Conservation (phyloP, 164 flowering plant genomes). For the Umbilicus rupestris region DNA sequence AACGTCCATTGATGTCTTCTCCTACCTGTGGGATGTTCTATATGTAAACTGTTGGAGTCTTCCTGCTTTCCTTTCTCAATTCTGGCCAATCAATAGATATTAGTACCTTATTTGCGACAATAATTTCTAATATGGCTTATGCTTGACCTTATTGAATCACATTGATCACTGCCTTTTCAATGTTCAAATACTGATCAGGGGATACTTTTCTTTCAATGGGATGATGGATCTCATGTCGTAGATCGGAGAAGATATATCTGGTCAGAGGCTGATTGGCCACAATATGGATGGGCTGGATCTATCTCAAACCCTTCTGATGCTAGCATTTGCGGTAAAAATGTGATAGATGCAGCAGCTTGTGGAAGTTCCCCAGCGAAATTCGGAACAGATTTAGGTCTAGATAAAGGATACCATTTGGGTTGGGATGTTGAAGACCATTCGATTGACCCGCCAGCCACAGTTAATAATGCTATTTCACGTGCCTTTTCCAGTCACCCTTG, state of each 20-base stretch:
- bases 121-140: not conserved
- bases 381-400: constrained; percentile 52
- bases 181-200: constrained; percentile 45
- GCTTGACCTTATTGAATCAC: not conserved
- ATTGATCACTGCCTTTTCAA: not conserved
- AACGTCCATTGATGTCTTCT: not conserved
- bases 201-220: constrained; percentile 54
- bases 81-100: not conserved
- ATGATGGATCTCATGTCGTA: constrained; percentile 24
- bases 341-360: constrained; percentile 78
- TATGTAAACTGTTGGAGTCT: not conserved
- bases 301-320: constrained; percentile 77
- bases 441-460: constrained; percentile 74
- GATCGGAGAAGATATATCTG: constrained; percentile 52
- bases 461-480: constrained; percentile 55
- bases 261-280: constrained; percentile 93
- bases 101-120: not conserved
- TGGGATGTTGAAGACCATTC: constrained; percentile 86
- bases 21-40: not conserved
- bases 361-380: constrained; percentile 44
- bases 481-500: constrained; percentile 89
- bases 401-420: constrained; percentile 68
- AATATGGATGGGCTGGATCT: constrained; percentile 74
- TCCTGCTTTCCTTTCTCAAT: not conserved
- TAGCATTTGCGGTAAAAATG: constrained; percentile 65